Evolutionary conservation across 2,329 filamentous ascomycete species (phyloP), one percentile per base, ranked within the genome.

Genomic region (Pseudocercospora fijiensis): DNA sequence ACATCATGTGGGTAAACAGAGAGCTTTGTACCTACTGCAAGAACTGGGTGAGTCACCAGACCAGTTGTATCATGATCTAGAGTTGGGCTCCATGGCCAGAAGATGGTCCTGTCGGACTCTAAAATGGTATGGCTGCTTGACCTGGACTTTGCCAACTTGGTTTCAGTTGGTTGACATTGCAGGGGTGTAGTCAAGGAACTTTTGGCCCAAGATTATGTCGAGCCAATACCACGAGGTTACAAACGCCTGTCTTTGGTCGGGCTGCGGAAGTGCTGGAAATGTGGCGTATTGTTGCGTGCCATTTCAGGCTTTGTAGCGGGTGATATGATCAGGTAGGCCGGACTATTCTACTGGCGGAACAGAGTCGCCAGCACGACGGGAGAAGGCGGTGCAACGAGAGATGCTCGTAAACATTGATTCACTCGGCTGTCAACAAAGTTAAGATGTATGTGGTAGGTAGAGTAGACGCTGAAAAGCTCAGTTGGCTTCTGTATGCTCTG

Each of bases 91-190:
- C 22, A 56, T 56, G 49, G 26, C 28, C 49, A 53, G 49, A 53
- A 28, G 24, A 26, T 53, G 49, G 49, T 53, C 49, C 49, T 27
- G 11, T 56, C 28, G 28, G 8, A 18, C 10, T 53, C 26, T 53
- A 26, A 24, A 26, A 20, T 56, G 53, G 53, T 56, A 41, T 41
- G 28, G 53, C 27, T 24, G 28, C 53, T 56, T 41, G 53, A 41
- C 53, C 53, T 56, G 53, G 28, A 33, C n/a, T n/a, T n/a, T n/a
- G n/a, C n/a, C n/a, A n/a, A 56, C n/a, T 41, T 56, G 53, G 53
- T 56, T 56, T 33, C 53, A 56, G 37, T 26, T 56, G 18, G 16
- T 56, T 33, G 16, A 27, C 49, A 4, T 53, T 56, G 30, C 53
- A 41, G 53, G 53, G 53, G 18, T 56, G 16, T 24, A 18, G 49